Percentiles rank a stretch among this genome's conserved stretches.
Conservation (phyloP, 2,329 filamentous ascomycete genomes). For the Aspergillus transmontanensis region DNA sequence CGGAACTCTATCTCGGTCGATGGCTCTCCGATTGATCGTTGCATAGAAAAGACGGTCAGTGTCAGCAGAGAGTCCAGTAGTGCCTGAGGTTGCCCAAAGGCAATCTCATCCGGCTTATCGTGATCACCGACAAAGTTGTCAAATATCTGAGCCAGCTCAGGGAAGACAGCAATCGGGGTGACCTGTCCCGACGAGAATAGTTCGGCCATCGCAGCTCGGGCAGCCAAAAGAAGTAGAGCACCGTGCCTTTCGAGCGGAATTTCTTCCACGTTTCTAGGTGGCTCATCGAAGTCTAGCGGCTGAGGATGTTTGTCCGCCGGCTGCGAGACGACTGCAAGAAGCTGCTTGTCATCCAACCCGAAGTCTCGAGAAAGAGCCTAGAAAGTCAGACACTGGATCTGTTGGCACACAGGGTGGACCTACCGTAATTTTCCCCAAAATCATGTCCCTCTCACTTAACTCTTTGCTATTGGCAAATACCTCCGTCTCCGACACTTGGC, state of each 20-base stretch:
- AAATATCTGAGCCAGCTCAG: constrained; percentile 54
- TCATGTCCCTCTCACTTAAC: constrained; percentile 56
- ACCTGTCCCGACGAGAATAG: constrained; percentile 50
- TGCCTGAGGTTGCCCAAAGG: constrained; percentile 52
- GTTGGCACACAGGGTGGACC: constrained; percentile 11
- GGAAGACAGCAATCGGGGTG: constrained; percentile 52
- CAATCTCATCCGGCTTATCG: constrained; percentile 37
- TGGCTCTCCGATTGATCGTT: constrained; percentile 49
- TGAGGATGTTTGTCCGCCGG: constrained; percentile 42
- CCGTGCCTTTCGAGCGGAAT: constrained; percentile 61
- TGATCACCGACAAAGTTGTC: constrained; percentile 54
- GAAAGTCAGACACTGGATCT: constrained; percentile 9
- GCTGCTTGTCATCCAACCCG: constrained; percentile 50
- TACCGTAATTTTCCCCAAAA: constrained; percentile 59
- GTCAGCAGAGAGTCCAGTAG: constrained; percentile 58
- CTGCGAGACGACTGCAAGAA: constrained; percentile 49
- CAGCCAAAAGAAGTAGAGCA: constrained; percentile 56
- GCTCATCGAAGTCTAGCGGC: constrained; percentile 56
- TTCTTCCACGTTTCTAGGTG: constrained; percentile 54
- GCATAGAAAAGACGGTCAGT: constrained; percentile 54
- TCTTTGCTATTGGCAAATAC: constrained; percentile 53
- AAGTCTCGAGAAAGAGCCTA: constrained; percentile 58
- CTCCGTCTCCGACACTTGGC: constrained; percentile 52
- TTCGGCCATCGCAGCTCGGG: constrained; percentile 52
- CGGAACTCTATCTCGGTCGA: constrained; percentile 55